Percentiles rank a stretch among this genome's conserved stretches.
These are phyloP conservation scores for Auxenochlorella pyrenoidosa DNA, from an alignment of 139 green algal species.

Conservation along the genomic window DNA sequence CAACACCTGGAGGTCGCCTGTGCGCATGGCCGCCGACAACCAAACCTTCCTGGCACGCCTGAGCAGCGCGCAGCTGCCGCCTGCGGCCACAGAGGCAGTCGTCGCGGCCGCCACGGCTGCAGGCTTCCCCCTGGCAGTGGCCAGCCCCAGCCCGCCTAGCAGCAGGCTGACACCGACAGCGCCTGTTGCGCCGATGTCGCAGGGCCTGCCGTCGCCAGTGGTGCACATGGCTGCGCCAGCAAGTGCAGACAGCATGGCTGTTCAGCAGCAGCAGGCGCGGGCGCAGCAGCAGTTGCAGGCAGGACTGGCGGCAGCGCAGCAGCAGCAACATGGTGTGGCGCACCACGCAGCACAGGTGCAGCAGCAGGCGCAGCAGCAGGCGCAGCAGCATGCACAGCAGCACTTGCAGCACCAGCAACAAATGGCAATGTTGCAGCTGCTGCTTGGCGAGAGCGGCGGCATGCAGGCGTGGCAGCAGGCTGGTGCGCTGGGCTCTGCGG, in stretches of 20 bases:
- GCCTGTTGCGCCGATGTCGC: neutral
- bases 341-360: neutral
- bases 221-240: neutral
- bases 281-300: neutral
- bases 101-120: neutral
- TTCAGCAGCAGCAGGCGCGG: neutral
- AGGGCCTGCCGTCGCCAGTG: neutral
- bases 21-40: slow-evolving; percentile 47
- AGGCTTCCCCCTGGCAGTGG: slow-evolving; percentile 11
- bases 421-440: slow-evolving; percentile 8
- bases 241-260: neutral
- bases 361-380: neutral
- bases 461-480: neutral
- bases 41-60: slow-evolving; percentile 39
- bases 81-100: slow-evolving; percentile 14
- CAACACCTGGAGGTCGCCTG: slow-evolving; percentile 46
- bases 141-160: neutral
- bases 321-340: slow-evolving; percentile 4
- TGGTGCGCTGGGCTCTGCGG: neutral
- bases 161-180: neutral
- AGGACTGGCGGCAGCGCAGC: neutral
- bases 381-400: neutral
- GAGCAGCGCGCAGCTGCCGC: slow-evolving; percentile 30
- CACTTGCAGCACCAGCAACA: neutral
- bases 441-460: neutral